A percentile compares a stretch with the other conserved stretches of the same genome.
Conservation (phyloP, 805 yeast species). For the Metschnikowia similis region DNA sequence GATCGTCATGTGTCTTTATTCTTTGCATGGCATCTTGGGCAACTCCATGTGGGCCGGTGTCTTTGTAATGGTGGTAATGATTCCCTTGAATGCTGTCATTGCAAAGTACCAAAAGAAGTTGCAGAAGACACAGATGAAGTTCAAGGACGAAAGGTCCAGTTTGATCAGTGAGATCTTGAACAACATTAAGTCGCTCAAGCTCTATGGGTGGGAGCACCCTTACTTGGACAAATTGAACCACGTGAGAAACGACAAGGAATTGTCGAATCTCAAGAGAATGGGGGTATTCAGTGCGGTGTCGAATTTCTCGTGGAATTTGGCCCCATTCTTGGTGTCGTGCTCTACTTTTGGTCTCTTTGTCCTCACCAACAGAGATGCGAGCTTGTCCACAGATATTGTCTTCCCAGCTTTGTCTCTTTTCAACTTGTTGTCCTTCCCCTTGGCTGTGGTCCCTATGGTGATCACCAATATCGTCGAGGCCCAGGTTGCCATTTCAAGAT, state of each 20-base stretch:
- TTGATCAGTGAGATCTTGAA: constrained; percentile 82
- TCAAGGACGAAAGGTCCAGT: constrained; percentile 89
- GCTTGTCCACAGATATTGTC: constrained; percentile 85
- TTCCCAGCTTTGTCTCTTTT: constrained; percentile 87
- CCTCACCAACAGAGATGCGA: constrained; percentile 48
- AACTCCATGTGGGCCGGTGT: constrained; percentile 98
- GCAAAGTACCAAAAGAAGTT: constrained; percentile 64
- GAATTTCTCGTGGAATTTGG: constrained; percentile 73
- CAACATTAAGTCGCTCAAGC: constrained; percentile 86
- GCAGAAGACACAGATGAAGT: constrained; percentile 83
- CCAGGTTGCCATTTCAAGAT: constrained; percentile 73
- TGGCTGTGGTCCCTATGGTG: constrained; percentile 88
- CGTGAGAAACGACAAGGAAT: constrained; percentile 86
- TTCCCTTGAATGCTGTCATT: constrained; percentile 72
- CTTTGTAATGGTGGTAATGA: constrained; percentile 65
- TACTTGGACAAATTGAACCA: constrained; percentile 66
- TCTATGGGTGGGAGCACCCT: constrained; percentile 95
- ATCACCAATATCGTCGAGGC: constrained; percentile 85
- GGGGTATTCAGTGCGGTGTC: constrained; percentile 69
- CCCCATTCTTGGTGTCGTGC: constrained; percentile 87
- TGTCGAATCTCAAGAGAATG: constrained; percentile 68
- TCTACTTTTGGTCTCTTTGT: constrained; percentile 83
- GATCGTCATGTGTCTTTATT: constrained; percentile 66
- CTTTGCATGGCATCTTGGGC: constrained; percentile 71
- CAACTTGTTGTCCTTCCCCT: constrained; percentile 85